A percentile compares a stretch with the other conserved stretches of the same genome.
These are phyloP conservation scores for Geosmithia flava DNA, from an alignment of 2,329 filamentous ascomycete species.

Conservation along the genomic window DNA sequence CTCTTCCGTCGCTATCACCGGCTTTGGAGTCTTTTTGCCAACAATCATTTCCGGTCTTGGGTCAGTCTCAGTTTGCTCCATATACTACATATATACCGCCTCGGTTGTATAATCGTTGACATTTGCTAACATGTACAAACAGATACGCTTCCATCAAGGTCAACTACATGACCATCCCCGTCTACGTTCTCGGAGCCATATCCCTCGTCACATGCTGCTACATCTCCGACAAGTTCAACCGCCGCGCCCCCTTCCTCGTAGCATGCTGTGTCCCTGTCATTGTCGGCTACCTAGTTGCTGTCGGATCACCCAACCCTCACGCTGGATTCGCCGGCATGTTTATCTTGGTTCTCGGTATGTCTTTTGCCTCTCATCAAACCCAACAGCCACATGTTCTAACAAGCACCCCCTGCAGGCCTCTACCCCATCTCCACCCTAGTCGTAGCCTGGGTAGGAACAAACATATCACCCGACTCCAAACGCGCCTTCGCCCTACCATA, in stretches of 20 bases:
- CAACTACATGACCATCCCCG: constrained; percentile 21
- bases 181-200: constrained; percentile 15
- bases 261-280: constrained; percentile 10
- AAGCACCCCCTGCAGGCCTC: not conserved
- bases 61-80: constrained; percentile 8
- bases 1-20: constrained; percentile 17
- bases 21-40: constrained; percentile 22
- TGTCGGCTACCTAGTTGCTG: constrained; percentile 14
- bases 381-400: not conserved
- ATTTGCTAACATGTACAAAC: not conserved
- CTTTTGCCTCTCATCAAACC: too few relatives aligned
- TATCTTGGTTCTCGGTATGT: constrained; percentile 5
- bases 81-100: too few relatives aligned
- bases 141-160: constrained; percentile 11
- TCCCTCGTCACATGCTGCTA: constrained; percentile 5
- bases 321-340: constrained; percentile 13
- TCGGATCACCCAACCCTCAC: constrained; percentile 11
- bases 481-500: constrained; percentile 31
- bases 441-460: constrained; percentile 33
- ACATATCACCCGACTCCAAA: constrained; percentile 32
- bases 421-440: constrained; percentile 12
- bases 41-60: constrained; percentile 20
- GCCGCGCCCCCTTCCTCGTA: constrained; percentile 9
- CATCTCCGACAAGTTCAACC: constrained; percentile 11
- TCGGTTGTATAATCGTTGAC: too few relatives aligned